Evolutionary conservation across 306 rosid species (phyloP).

Genomic region (Heteromeles arbutifolia): DNA sequence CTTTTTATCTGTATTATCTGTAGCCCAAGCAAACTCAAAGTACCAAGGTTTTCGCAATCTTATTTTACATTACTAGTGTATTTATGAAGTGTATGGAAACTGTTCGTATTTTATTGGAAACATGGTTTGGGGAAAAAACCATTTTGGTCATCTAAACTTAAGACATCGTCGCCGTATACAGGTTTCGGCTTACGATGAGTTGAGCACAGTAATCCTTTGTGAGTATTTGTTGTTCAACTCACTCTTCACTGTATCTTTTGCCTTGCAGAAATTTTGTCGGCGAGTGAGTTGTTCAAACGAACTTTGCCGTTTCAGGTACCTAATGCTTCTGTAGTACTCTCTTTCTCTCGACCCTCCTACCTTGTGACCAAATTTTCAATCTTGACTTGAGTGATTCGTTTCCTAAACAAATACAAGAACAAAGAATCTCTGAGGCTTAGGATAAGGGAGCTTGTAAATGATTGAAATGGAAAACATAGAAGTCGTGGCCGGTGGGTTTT

Average conservation of each 20-base stretch:
- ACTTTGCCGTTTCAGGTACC: neutral
- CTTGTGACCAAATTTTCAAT: neutral
- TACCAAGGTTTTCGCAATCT: neutral
- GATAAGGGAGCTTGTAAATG: neutral
- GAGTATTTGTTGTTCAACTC: neutral
- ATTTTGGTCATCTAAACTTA: neutral
- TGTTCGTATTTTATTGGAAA: neutral
- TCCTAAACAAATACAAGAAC: neutral
- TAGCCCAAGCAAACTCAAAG: neutral
- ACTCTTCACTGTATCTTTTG: neutral
- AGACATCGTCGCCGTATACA: neutral
- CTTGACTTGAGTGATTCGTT: too few species aligned
- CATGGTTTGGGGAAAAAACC: neutral
- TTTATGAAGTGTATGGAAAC: neutral
- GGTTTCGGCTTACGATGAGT: neutral
- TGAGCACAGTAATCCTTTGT: neutral
- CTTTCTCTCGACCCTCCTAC: neutral
- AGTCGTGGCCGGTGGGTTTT: neutral
- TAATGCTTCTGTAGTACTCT: neutral
- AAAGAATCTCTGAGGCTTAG: neutral
- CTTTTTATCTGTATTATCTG: slow-evolving; percentile 2
- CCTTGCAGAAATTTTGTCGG: neutral
- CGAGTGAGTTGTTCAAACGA: neutral
- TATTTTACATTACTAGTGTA: neutral
- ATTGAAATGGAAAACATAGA: neutral